Conservation (phyloP, 129 eudicot genomes). For the Oenanthe sinensis region DNA sequence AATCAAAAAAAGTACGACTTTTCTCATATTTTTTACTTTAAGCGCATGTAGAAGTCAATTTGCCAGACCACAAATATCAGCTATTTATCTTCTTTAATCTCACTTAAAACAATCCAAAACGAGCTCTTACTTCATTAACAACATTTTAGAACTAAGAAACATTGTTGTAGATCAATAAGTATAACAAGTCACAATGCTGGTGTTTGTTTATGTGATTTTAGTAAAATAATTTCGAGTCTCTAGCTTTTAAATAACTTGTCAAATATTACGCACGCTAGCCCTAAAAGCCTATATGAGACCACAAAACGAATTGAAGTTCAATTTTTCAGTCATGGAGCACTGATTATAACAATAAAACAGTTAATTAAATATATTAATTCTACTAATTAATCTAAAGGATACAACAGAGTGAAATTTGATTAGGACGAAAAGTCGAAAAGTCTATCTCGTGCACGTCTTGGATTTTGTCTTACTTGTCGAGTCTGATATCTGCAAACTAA, state of each 20-base stretch:
- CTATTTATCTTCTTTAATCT: too few species aligned
- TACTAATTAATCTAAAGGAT: background rate
- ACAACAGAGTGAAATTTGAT: background rate
- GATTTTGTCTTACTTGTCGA: constrained; percentile 11
- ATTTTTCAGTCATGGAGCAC: background rate
- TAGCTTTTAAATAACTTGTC: background rate
- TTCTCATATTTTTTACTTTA: too few species aligned
- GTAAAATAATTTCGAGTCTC: background rate
- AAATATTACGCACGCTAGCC: background rate
- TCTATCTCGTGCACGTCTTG: constrained; percentile 8
- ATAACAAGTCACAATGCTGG: background rate
- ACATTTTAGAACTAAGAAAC: too few species aligned
- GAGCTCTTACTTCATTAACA: too few species aligned
- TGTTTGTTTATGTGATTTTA: background rate
- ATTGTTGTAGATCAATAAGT: background rate
- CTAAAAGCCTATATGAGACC: background rate
- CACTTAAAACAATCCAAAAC: too few species aligned
- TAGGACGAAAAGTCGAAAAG: background rate
- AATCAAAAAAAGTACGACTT: too few species aligned
- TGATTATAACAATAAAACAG: background rate
- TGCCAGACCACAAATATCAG: too few species aligned
- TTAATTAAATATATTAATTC: background rate
- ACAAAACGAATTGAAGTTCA: background rate
- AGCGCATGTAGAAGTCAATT: too few species aligned
- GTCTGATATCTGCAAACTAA: constrained; percentile 10